Conservation (phyloP, 768 basidiomycete species). For the Candolleomyces aberdarensis region DNA sequence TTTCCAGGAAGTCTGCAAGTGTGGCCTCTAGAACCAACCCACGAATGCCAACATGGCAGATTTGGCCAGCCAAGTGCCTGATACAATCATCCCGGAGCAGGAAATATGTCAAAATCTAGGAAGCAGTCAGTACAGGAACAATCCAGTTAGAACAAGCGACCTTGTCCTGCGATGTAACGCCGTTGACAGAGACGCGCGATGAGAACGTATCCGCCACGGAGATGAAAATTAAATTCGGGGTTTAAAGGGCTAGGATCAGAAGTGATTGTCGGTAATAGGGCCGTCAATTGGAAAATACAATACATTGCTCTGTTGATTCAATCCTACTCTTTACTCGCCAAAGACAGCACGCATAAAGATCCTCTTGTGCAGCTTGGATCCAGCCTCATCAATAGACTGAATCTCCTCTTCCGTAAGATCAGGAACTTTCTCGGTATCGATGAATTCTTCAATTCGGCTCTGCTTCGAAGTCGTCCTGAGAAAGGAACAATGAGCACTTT, state of each 20-base stretch:
- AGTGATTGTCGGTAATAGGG: background rate
- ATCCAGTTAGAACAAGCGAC: no score
- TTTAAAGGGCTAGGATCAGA: background rate
- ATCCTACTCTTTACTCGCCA: conserved; percentile 19
- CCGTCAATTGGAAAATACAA: background rate
- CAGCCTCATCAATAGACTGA: conserved; percentile 56
- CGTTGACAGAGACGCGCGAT: no score
- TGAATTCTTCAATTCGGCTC: conserved; percentile 43
- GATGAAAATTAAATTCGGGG: no score
- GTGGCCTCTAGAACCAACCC: no score
- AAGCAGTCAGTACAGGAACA: no score
- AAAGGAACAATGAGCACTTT: background rate
- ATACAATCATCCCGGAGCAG: no score
- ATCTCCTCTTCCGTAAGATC: conserved; percentile 58
- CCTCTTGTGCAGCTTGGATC: conserved; percentile 43
- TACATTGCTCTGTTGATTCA: background rate
- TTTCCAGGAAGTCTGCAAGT: no score
- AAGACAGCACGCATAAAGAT: conserved; percentile 39
- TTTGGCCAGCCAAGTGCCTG: no score
- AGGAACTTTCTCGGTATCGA: conserved; percentile 39
- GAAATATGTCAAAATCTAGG: no score
- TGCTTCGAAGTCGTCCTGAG: conserved; percentile 47
- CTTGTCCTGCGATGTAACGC: no score
- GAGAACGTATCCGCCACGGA: no score
- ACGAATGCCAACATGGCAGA: no score